Base-by-base conservation (phyloP, 2,329 filamentous ascomycete species). In the Pezicula rhizophila region DNA sequence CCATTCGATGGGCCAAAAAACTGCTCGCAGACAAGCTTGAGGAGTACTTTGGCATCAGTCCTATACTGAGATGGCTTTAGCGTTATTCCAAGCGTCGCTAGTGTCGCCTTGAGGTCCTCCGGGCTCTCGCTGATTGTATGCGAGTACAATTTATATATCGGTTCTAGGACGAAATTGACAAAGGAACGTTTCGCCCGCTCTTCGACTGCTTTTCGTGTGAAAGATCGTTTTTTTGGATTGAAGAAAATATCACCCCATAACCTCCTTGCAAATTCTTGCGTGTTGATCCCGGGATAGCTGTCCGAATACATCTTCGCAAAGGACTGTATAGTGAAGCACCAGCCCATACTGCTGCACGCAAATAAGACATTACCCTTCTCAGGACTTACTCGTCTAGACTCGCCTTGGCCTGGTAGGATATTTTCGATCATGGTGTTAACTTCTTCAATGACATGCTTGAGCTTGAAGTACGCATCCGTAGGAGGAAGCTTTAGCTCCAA, bases 351-450 rank as follows among this genome's bases (percentile, higher is more conserved):
- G 44, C 87, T 89, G 67, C 89, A 96, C 1, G 92, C 88, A 64
- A 99, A 99, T 8, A 95, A 84, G n/a, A 99, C 93, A 64, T 99
- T 99, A 53, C 93, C 93, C 70, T 91, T 96, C 65, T 99, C 93
- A 0, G 93, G 93, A 58, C 92, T 97, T 54, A 99, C 70, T 55
- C 93, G 82, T 68, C 81, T 82, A 52, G 79, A 82, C 61, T 89
- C 88, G 25, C 91, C 90, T 59, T 82, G 80, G 2, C 89, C 85
- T 4, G 93, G 92, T 25, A 90, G 76, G 3, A 87, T 86, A 64
- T 87, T 90, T 64, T 95, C 89, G 61, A 99, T 97, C 58, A 93
- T 75, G 1, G 89, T 96, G 70, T 99, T 99, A 68, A 99, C 91
- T 68, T 97, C 89, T 68, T 99, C 93, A 46, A 99, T 82, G n/a